phyloP scores from a whole-genome alignment of 2,329 filamentous ascomycete species.

The Paramyrothecium roridum region DNA sequence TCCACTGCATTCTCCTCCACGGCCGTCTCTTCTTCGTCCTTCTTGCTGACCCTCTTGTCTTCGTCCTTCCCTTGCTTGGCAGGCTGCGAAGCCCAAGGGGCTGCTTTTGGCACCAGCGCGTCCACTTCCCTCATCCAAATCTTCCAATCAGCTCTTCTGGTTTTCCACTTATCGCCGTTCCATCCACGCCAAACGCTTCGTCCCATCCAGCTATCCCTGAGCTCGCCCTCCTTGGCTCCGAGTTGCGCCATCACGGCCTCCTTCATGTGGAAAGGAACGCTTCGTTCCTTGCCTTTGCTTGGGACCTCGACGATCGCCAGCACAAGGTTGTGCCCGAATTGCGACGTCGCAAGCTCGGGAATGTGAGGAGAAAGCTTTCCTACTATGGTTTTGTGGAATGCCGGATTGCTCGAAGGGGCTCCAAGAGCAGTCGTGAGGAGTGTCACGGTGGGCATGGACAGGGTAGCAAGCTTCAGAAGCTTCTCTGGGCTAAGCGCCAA shows the following conservation, averaged over 20 bases:
- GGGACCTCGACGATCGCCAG: conserved; percentile 47
- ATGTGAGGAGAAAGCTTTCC: conserved; percentile 42
- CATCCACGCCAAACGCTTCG: conserved; percentile 55
- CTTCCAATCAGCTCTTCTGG: conserved; percentile 51
- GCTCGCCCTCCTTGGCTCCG: conserved; percentile 41
- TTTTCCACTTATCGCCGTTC: conserved; percentile 57
- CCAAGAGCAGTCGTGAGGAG: conserved; percentile 49
- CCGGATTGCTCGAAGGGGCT: conserved; percentile 43
- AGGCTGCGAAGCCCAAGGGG: conserved; percentile 6
- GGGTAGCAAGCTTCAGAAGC: conserved; percentile 62
- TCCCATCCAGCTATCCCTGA: conserved; percentile 53
- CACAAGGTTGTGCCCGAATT: conserved; percentile 49
- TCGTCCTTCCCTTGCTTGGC: conserved; percentile 8
- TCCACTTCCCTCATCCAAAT: conserved; percentile 51
- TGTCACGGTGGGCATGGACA: conserved; percentile 44
- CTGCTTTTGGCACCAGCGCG: conserved; percentile 9
- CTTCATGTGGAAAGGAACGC: conserved; percentile 56
- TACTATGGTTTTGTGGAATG: conserved; percentile 55
- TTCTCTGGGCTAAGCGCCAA: conserved; percentile 53
- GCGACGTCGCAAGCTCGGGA: conserved; percentile 44
- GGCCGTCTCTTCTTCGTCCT: neutral
- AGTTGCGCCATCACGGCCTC: conserved; percentile 50
- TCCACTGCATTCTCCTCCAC: neutral
- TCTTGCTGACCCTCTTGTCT: conserved; percentile 1
- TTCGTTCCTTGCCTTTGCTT: conserved; percentile 43